A percentile compares a stretch with the other conserved stretches of the same genome.
Evolutionary conservation across 768 basidiomycete genomes (phyloP).

Genomic region (Mycena crocata): DNA sequence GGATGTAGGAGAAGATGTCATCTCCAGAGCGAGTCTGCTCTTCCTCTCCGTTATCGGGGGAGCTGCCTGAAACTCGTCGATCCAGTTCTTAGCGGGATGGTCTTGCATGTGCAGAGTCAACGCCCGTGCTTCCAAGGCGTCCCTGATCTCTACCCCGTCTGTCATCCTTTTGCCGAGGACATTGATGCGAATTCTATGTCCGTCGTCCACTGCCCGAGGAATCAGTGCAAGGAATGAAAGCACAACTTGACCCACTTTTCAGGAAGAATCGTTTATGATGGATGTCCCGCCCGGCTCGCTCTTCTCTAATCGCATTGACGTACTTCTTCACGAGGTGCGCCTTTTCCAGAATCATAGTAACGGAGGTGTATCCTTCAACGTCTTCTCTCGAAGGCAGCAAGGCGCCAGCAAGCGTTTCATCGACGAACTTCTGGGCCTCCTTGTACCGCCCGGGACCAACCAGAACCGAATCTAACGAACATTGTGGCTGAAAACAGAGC

Average conservation of each 20-base stretch:
- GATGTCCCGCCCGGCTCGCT: conserved; percentile 43
- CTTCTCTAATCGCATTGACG: conserved; percentile 45
- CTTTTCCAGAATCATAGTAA: conserved; percentile 33
- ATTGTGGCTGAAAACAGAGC: no score
- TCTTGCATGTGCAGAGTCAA: conserved; percentile 23
- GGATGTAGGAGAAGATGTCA: background rate
- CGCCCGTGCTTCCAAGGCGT: conserved; percentile 34
- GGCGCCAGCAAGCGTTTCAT: conserved; percentile 26
- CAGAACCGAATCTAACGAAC: no score
- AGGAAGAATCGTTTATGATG: conserved; percentile 47
- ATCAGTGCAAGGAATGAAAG: background rate
- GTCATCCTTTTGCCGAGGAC: conserved; percentile 43
- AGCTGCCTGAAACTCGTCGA: background rate
- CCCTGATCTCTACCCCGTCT: conserved; percentile 33
- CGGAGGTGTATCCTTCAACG: conserved; percentile 31
- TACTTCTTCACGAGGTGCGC: conserved; percentile 39
- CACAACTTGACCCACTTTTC: conserved; percentile 36
- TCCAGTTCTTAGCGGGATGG: conserved; percentile 12
- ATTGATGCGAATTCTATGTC: conserved; percentile 44
- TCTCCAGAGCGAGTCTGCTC: background rate
- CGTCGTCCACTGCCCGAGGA: conserved; percentile 39
- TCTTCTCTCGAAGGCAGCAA: conserved; percentile 35
- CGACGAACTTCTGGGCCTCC: conserved; percentile 41
- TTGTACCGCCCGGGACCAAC: no score
- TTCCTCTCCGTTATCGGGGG: background rate